phyloP scores from a whole-genome alignment of 2,329 filamentous ascomycete genomes.

The Coleophoma crateriformis region DNA sequence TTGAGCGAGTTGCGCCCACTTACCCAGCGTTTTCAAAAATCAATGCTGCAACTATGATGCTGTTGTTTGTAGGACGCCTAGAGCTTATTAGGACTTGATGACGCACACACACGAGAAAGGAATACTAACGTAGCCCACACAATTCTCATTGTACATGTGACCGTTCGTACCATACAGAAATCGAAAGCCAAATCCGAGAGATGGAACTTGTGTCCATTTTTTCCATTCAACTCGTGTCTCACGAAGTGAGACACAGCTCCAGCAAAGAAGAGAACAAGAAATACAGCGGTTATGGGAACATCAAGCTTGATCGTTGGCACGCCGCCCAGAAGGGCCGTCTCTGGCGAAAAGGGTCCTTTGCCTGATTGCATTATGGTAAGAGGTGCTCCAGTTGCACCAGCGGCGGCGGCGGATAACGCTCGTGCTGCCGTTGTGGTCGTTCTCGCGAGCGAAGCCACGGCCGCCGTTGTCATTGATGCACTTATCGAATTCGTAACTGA shows the following conservation, averaged over 20 bases:
- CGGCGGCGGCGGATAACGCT: neutral
- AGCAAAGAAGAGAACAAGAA: constrained; percentile 54
- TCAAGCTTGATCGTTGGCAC: constrained; percentile 51
- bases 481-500: neutral
- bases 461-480: neutral
- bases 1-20: neutral
- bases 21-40: constrained; percentile 15
- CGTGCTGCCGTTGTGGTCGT: neutral
- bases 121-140: constrained; percentile 39
- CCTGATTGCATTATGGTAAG: neutral
- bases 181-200: constrained; percentile 52
- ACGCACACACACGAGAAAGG: neutral
- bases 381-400: neutral
- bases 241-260: constrained; percentile 57
- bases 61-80: constrained; percentile 5
- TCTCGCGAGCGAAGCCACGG: neutral
- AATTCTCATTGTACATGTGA: constrained; percentile 41
- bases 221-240: constrained; percentile 45
- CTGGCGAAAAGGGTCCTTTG: constrained; percentile 4
- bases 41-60: constrained; percentile 9
- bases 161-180: constrained; percentile 50
- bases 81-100: neutral
- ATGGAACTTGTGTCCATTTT: constrained; percentile 51
- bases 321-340: constrained; percentile 42
- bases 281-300: constrained; percentile 55